These are phyloP conservation scores for Hyphopichia buzzinii DNA, from an alignment of 1,139 yeast genomes.

Conservation along the genomic window DNA sequence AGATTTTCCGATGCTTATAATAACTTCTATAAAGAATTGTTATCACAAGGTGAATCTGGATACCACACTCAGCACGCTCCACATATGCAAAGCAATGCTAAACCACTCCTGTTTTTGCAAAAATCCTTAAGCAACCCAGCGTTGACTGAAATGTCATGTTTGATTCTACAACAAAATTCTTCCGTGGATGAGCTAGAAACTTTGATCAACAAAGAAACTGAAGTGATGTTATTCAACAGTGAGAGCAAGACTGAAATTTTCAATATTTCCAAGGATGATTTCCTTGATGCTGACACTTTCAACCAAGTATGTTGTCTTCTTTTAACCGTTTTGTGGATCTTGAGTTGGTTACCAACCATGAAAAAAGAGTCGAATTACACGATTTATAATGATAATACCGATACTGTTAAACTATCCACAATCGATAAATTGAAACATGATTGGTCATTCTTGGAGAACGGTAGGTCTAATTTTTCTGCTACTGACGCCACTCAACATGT, in stretches of 20 bases:
- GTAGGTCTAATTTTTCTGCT: conserved; percentile 23
- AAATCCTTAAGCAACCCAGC: conserved; percentile 45
- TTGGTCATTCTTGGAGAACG: conserved; percentile 58
- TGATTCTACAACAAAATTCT: conserved; percentile 17
- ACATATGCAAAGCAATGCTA: conserved; percentile 5
- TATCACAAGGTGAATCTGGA: conserved; percentile 15
- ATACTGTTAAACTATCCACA: conserved; percentile 21
- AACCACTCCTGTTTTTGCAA: conserved; percentile 32
- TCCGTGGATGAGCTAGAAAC: conserved; percentile 10
- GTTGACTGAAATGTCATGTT: conserved; percentile 31
- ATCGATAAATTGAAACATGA: conserved; percentile 50
- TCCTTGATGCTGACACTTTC: conserved; percentile 44
- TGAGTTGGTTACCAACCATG: conserved; percentile 55
- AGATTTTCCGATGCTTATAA: conserved; percentile 31
- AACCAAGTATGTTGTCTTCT: conserved; percentile 50
- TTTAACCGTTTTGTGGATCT: conserved; percentile 46
- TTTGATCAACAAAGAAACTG: conserved; percentile 33
- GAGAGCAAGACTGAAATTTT: conserved; percentile 18
- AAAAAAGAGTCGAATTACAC: conserved; percentile 41
- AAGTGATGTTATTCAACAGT: conserved; percentile 28
- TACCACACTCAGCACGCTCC: neutral
- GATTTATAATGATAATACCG: conserved; percentile 23
- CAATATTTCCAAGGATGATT: conserved; percentile 39
- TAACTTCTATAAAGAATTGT: conserved; percentile 29
- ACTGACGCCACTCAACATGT: conserved; percentile 20